Evolutionary conservation across 2,329 filamentous ascomycete species (phyloP), one percentile per base, ranked within the genome.

Genomic region (Fusarium domesticum): DNA sequence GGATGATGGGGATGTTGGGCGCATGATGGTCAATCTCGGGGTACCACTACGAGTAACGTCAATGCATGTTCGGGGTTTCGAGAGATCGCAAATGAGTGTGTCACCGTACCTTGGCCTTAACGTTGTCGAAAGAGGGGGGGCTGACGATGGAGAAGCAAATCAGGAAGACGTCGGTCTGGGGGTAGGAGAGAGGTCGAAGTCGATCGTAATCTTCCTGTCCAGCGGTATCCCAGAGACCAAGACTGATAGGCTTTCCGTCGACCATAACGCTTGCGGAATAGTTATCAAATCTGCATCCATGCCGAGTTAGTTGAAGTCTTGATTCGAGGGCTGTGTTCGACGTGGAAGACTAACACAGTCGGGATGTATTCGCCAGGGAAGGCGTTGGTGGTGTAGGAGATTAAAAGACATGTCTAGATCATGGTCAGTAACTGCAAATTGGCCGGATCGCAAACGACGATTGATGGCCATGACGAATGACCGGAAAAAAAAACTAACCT

Each of bases 291-390:
- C 90, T 96, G 59, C 18, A 48, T 34, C 37, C 15, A 34, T 43
- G 55, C 51, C 45, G 36, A 56, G 34, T 47, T 17, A 44, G 41
- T 16, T 34, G 14, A 20, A 35, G 14, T 23, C 20, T 35, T 33
- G 15, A 33, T 35, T 38, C 14, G 10, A 19, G 33, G 16, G 25
- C 19, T 36, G 43, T 19, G 16, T 39, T 23, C 17, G 28, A 18
- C 33, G 51, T 28, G 36, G 43, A 31, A n/a, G 3, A 77, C 85
- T 70, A 74, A 93, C 87, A 98, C 93, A 62, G 93, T 98, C 58
- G 93, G 93, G 61, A 98, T 97, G 73, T 98, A 98, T 78, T 98
- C 93, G 70, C 93, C 93, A n/a, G 93, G 93, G 70, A 98, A 98
- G 56, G 93, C 93, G 76, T 97, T 98, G 54, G 93, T 98, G 54